A percentile compares a stretch with the other conserved stretches of the same genome.
These are phyloP conservation scores for Theobroma grandiflorum DNA, from an alignment of 441 rosid genomes.

Conservation along the genomic window DNA sequence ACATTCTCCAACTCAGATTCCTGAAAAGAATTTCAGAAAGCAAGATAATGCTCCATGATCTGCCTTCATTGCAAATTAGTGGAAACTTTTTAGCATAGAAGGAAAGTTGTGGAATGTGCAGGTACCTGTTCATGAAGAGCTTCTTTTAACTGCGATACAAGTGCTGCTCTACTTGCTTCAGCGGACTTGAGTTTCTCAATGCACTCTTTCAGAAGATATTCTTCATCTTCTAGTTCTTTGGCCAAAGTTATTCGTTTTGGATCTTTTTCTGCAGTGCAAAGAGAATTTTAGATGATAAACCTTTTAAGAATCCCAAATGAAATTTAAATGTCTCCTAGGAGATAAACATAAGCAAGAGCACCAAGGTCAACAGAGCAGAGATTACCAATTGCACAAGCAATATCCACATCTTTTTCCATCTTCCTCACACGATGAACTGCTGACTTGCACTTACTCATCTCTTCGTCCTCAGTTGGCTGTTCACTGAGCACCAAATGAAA, in stretches of 20 bases:
- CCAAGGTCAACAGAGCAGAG: background rate
- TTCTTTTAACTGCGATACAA: slow-evolving; percentile 85
- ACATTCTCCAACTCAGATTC: slow-evolving; percentile 87
- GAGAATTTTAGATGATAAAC: slow-evolving; percentile 21
- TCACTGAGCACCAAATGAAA: slow-evolving; percentile 77
- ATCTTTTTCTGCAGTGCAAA: slow-evolving; percentile 58
- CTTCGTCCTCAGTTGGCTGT: slow-evolving; percentile 74
- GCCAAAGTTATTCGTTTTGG: slow-evolving; percentile 65
- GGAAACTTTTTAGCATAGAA: slow-evolving; percentile 8
- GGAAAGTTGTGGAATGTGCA: slow-evolving; percentile 8
- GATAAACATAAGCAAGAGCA: slow-evolving; percentile 12
- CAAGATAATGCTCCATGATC: slow-evolving; percentile 15
- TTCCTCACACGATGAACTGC: slow-evolving; percentile 71
- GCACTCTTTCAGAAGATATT: slow-evolving; percentile 69
- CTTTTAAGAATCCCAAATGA: slow-evolving; percentile 26
- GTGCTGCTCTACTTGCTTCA: slow-evolving; percentile 71
- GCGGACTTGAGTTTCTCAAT: slow-evolving; percentile 80
- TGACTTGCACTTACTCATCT: slow-evolving; percentile 85
- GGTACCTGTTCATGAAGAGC: slow-evolving; percentile 82
- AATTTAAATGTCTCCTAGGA: slow-evolving; percentile 16
- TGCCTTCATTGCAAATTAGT: slow-evolving; percentile 15
- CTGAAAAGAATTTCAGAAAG: slow-evolving; percentile 43
- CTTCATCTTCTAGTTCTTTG: slow-evolving; percentile 76
- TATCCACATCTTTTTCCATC: slow-evolving; percentile 82
- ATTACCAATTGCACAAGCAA: slow-evolving; percentile 68